Evolutionary conservation across 2,329 filamentous ascomycete genomes (phyloP), one percentile per base, ranked within the genome.

Genomic region (Neofusicoccum parvum): DNA sequence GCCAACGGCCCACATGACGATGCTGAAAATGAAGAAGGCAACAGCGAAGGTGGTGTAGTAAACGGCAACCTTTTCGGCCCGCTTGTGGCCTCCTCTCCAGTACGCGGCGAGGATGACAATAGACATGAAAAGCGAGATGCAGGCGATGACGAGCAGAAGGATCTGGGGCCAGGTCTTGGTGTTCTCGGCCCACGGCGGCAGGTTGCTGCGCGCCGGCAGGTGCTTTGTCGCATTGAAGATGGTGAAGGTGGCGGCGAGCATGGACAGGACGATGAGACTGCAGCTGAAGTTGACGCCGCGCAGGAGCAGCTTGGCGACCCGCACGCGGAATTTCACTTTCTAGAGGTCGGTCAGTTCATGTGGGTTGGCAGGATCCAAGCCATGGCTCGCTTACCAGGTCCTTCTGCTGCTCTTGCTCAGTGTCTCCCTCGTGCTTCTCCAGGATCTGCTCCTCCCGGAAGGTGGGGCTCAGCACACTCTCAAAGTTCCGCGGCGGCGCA

Each of bases 11-110:
- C 95, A 99, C 84, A 99, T 92, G 73, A 96, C 80, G 78, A 96
- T 90, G 76, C 91, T 95, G 79, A 96, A 90, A 75, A 95, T 90
- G 84, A 98, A 98, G 86, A 94, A 97, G 71, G 88, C 90, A 68
- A 97, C 90, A 39, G 94, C 91, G 77, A 99, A 97, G 72, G 95
- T 87, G 50, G 93, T 96, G 82, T 98, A 98, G 83, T 98, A 99
- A 56, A 96, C 89, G 60, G 91, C 91, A 27, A 95, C 90, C 80
- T 97, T 97, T 79, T 97, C 93, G 12, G 95, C 95, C 70, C 92
- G 87, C 71, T 84, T 83, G 79, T 98, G 94, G 1, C 95, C 95
- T 64, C 94, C 92, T 75, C 90, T 89, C 82, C 88, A 96, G 82
- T 98, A 98, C 15, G 88, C 91, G 73, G 88, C 85, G 74, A 99